A percentile compares a stretch with the other conserved stretches of the same genome.
phyloP scores from a whole-genome alignment of 83 land plant genomes.

The Picea abies region DNA sequence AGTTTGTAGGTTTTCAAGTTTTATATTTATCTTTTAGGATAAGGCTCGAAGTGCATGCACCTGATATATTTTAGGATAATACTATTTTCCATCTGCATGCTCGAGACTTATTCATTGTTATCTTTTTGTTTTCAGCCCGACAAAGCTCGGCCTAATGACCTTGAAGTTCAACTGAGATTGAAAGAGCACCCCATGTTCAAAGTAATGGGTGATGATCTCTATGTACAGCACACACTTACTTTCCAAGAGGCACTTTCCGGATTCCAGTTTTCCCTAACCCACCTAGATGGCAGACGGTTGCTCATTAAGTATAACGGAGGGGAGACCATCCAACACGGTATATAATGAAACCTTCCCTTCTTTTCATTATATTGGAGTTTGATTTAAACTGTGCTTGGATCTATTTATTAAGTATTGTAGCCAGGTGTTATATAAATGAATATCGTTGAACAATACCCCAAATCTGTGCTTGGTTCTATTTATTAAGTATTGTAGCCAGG shows the following conservation, averaged over 20 bases:
- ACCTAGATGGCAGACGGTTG: constrained; percentile 73
- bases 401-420: too few relatives aligned
- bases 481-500: too few relatives aligned
- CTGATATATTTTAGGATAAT: too few relatives aligned
- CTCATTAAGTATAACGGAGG: constrained; percentile 72
- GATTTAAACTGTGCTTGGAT: too few relatives aligned
- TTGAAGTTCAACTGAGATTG: constrained; percentile 58
- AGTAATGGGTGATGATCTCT: constrained; percentile 69
- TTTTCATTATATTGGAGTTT: too few relatives aligned
- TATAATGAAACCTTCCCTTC: too few relatives aligned
- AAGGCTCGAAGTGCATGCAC: too few relatives aligned
- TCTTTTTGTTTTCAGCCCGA: constrained; percentile 44
- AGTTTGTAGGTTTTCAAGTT: constrained; percentile 44
- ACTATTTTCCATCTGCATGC: neutral
- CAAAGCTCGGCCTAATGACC: constrained; percentile 44
- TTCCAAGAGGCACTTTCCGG: constrained; percentile 75
- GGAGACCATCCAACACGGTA: constrained; percentile 70
- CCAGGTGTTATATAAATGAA: too few relatives aligned
- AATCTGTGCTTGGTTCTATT: too few relatives aligned
- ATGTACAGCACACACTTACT: constrained; percentile 52
- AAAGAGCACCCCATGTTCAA: constrained; percentile 77
- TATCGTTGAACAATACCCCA: too few relatives aligned
- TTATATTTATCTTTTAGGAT: neutral
- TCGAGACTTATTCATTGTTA: neutral
- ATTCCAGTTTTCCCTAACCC: constrained; percentile 68